Percentiles rank a stretch among this genome's conserved stretches.
Conservation (phyloP, 176 grass and related monocot species). For the Eragrostis nindensis region DNA sequence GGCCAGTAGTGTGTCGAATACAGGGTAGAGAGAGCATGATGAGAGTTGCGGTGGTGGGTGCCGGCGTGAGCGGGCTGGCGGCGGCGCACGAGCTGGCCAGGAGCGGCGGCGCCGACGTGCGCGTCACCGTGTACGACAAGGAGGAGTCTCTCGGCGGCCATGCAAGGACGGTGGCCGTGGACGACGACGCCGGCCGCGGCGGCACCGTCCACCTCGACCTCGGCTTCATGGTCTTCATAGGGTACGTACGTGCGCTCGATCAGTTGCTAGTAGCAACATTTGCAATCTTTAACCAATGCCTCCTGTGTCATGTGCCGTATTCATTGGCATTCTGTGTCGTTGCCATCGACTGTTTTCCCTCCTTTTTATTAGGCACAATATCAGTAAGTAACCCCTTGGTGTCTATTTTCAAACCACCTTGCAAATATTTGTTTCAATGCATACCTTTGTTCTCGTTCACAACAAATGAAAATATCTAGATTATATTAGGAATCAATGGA, state of each 20-base stretch:
- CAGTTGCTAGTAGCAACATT: too few species aligned
- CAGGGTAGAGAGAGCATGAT: conserved; percentile 10
- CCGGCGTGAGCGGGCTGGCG: conserved; percentile 72
- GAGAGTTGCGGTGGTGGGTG: conserved; percentile 84
- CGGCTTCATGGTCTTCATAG: conserved; percentile 95
- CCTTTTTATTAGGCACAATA: background rate
- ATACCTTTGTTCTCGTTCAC: too few species aligned
- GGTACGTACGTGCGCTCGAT: conserved; percentile 19
- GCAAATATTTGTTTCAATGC: too few species aligned
- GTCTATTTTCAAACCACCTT: background rate
- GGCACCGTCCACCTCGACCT: conserved; percentile 66
- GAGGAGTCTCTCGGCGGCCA: conserved; percentile 81
- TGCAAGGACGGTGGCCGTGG: conserved; percentile 64
- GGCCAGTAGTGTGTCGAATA: background rate
- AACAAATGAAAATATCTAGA: too few species aligned
- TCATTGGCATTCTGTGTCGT: too few species aligned
- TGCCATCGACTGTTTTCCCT: background rate
- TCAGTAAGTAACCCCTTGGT: background rate
- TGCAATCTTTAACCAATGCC: too few species aligned
- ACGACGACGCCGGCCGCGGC: conserved; percentile 22
- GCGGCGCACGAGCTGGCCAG: conserved; percentile 64
- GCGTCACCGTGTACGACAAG: conserved; percentile 78
- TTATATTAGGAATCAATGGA: too few species aligned
- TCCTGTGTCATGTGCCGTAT: too few species aligned
- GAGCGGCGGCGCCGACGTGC: conserved; percentile 23